Base-by-base conservation (phyloP, 2,329 filamentous ascomycete genomes). In the Orbilia oligospora region DNA sequence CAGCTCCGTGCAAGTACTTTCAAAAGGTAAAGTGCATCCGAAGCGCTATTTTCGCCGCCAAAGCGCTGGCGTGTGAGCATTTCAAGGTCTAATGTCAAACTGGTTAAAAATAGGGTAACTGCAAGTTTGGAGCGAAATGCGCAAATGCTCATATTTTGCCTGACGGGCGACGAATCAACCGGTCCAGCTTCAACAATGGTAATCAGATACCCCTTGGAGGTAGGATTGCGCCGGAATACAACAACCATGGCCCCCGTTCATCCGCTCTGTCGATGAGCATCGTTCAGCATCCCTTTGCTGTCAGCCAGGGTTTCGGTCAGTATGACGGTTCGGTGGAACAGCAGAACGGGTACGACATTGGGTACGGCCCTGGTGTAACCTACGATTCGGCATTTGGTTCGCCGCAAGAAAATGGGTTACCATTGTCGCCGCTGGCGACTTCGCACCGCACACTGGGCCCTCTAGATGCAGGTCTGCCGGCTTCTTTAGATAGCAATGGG, bases 81-180 rank as follows among this genome's bases (percentile, higher is more conserved):
- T 53, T 68, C 27, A 46, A 41, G 20, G 63, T 38, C 75, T 78
- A 56, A 77, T 44, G 46, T 53, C 83, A 82, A 80, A 82, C 63
- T 65, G 71, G 67, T 56, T 67, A 36, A 73, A 67, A 46, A 20
- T 82, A 97, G 93, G 96, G 96, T 81, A 97, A 97, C 86, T 99
- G 96, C 90, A 98, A 98, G 85, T 99, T 98, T 84, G 96, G 96
- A 80, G 92, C 93, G 80, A 98, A 98, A 86, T 99, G 96, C 87
- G 95, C 95, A 83, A 93, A 98, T 83, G 93, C 97, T 81, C 96
- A 99, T 85, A 92, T 98, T 83, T 91, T 97, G 61, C 94, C 94
- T 81, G 94, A 98, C 85, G 96, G 96, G 77, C 91, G 93, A 82
- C 90, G 95, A 83, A 93, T 98, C 84, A 97, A 97, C 85, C 86